Evolutionary conservation across 2,329 filamentous ascomycete genomes (phyloP), one percentile per base, ranked within the genome.

Genomic region (Aureobasidium mangrovei): DNA sequence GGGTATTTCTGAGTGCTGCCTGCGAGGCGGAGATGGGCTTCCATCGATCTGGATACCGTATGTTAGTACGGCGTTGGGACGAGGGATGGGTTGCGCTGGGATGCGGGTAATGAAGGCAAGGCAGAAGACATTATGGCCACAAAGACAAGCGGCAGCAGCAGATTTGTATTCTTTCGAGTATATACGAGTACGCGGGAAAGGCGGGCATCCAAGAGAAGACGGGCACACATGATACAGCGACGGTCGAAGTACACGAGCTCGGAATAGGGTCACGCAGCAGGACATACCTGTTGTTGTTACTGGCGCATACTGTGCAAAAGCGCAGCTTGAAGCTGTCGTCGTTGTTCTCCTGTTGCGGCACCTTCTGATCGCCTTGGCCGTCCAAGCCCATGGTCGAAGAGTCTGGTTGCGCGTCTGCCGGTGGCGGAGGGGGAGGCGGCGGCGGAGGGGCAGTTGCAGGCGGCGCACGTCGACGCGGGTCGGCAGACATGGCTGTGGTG

Each of bases 231-330:
- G 18, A 27, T 6, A 41, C 18, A 8, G 7, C 3, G 18, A 41
- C 10, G 8, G 6, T 40, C 12, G 26, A 38, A 41, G 27, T 1
- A 51, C 38, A 41, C 18, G 38, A 28, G 18, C 18, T 26, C 18
- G 18, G 18, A 35, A 43, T 27, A 7, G 9, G 33, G 41, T 46
- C 36, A 54, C 53, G 10, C 28, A 5, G 31, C 28, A n/a, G 4
- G 27, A 64, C 77, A 59, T 77, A 95, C 82, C 93, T 84, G 67
- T 98, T 98, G 70, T 98, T 90, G 65, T 98, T 98, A 65, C 90
- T 95, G 6, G 93, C 93, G 72, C 93, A 98, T n/a, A 98, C 91
- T 2, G 93, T 97, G 76, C 91, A 96, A 72, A 97, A 96, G 67
- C 88, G 94, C 58, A 98, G 80, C 72, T 93, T 95, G 78, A 84